Evolutionary conservation across 805 yeast genomes (phyloP).

Genomic region (Metschnikowia picachoensis): DNA sequence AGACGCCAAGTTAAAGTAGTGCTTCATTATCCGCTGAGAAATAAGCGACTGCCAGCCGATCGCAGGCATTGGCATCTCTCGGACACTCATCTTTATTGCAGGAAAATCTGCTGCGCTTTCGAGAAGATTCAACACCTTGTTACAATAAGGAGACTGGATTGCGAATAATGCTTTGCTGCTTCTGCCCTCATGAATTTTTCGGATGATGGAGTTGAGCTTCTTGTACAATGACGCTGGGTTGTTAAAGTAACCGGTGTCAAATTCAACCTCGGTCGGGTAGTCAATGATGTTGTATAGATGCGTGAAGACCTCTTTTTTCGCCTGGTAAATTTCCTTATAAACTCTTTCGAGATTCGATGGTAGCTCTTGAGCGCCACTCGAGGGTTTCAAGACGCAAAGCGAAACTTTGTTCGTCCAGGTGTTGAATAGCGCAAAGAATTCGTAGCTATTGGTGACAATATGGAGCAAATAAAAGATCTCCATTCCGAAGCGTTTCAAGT

Average conservation of each 20-base stretch:
- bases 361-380: conserved; percentile 60
- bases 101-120: conserved; percentile 56
- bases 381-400: conserved; percentile 65
- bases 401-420: conserved; percentile 53
- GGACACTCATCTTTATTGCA: conserved; percentile 53
- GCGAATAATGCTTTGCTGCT: conserved; percentile 63
- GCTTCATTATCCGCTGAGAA: conserved; percentile 61
- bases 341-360: conserved; percentile 51
- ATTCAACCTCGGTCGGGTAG: conserved; percentile 49
- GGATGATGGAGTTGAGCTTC: conserved; percentile 50
- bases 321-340: conserved; percentile 50
- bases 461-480: conserved; percentile 66
- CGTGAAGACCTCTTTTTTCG: conserved; percentile 44
- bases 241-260: conserved; percentile 53
- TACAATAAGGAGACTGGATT: conserved; percentile 66
- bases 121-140: conserved; percentile 44
- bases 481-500: conserved; percentile 53
- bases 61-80: conserved; percentile 62
- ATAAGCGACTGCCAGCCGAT: conserved; percentile 77
- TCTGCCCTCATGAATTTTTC: conserved; percentile 54
- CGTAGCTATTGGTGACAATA: conserved; percentile 68
- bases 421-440: conserved; percentile 63
- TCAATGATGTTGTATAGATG: conserved; percentile 45
- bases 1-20: conserved; percentile 66
- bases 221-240: conserved; percentile 54